phyloP scores from a whole-genome alignment of 2,329 filamentous ascomycete species.

The Escovopsis sp. region DNA sequence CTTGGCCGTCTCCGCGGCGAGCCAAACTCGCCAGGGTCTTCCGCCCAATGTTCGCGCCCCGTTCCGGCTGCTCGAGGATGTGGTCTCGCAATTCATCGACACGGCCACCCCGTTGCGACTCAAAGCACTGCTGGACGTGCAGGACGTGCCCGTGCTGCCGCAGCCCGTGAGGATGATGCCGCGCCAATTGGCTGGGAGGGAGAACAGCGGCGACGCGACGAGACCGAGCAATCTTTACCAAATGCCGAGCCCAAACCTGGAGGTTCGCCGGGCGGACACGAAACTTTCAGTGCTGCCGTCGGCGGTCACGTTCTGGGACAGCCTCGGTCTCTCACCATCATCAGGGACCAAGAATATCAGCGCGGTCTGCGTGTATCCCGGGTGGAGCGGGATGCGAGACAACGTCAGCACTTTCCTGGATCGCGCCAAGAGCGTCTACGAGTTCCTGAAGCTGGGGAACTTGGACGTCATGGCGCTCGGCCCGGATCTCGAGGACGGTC shows the following conservation, averaged over 20 bases:
- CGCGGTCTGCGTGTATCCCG: constrained; percentile 55
- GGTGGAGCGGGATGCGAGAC: constrained; percentile 44
- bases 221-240: constrained; percentile 40
- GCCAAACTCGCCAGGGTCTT: constrained; percentile 26
- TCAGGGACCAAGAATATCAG: constrained; percentile 57
- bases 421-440: constrained; percentile 55
- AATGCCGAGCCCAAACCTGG: constrained; percentile 54
- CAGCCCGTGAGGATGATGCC: constrained; percentile 37
- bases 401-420: constrained; percentile 49
- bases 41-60: constrained; percentile 29
- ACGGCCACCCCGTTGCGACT: constrained; percentile 21
- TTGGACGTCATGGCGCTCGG: constrained; percentile 38
- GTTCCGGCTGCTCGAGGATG: constrained; percentile 30
- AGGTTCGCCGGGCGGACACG: constrained; percentile 53
- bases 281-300: constrained; percentile 60
- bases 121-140: constrained; percentile 38
- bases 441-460: constrained; percentile 55
- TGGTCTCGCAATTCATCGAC: constrained; percentile 29
- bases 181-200: constrained; percentile 27
- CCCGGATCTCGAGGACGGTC: constrained; percentile 24
- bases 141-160: constrained; percentile 38
- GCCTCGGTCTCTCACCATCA: constrained; percentile 56
- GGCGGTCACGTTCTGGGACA: constrained; percentile 68
- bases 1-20: constrained; percentile 11
- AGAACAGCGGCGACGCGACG: constrained; percentile 27